Evolutionary conservation across 129 eudicot species (phyloP).

Genomic region (Heracleum sosnowskyi): DNA sequence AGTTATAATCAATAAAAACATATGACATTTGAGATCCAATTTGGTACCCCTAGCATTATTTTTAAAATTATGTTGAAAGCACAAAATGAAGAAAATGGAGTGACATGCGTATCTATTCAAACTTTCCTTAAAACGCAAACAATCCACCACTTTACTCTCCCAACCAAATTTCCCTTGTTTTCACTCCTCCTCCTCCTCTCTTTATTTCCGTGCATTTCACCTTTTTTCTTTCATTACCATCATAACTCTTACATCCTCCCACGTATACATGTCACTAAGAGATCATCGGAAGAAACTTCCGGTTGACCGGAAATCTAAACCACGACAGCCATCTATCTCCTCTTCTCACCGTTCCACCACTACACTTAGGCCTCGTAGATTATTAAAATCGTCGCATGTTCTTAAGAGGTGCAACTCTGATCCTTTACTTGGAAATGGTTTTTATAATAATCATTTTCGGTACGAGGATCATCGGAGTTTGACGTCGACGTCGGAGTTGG

Average conservation of each 20-base stretch:
- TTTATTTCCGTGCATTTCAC: background rate
- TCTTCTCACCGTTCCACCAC: conserved; percentile 15
- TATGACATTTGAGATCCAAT: too few species aligned
- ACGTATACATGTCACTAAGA: conserved; percentile 39
- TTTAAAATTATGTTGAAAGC: too few species aligned
- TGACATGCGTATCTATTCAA: background rate
- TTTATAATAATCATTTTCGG: background rate
- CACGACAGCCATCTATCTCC: conserved; percentile 11
- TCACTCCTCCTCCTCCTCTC: background rate
- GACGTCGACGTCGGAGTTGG: conserved; percentile 20
- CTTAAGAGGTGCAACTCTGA: conserved; percentile 54
- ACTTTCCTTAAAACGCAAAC: conserved; percentile 8
- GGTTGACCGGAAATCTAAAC: conserved; percentile 41
- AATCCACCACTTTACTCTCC: background rate
- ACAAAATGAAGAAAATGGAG: background rate
- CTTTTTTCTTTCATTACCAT: background rate
- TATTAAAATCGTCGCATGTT: conserved; percentile 21
- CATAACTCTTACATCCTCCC: background rate
- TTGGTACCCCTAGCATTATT: too few species aligned
- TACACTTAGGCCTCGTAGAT: conserved; percentile 11
- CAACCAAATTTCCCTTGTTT: background rate
- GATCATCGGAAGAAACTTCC: conserved; percentile 24
- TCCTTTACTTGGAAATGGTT: conserved; percentile 30
- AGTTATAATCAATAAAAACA: too few species aligned
- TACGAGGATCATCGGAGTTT: conserved; percentile 19